A percentile compares a stretch with the other conserved stretches of the same genome.
These are phyloP conservation scores for Graphium sp. DNA, from an alignment of 2,329 filamentous ascomycete genomes.

Conservation along the genomic window DNA sequence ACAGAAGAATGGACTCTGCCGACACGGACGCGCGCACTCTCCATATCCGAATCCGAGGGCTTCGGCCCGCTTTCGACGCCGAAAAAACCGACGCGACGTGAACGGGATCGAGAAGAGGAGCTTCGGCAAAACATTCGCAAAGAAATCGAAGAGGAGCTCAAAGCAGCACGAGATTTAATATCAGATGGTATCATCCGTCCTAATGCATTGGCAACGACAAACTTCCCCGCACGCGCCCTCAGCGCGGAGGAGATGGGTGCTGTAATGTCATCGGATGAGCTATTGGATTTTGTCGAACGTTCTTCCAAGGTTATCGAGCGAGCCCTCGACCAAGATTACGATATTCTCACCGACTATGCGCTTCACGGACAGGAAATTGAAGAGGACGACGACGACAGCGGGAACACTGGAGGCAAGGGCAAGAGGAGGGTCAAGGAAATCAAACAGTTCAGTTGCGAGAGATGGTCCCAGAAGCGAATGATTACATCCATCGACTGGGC, in stretches of 20 bases:
- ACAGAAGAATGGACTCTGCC: conserved; percentile 53
- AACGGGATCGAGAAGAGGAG: conserved; percentile 75
- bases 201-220: conserved; percentile 20
- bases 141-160: conserved; percentile 87
- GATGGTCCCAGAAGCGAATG: conserved; percentile 96
- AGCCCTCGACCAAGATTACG: conserved; percentile 88
- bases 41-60: conserved; percentile 49
- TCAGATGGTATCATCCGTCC: conserved; percentile 29
- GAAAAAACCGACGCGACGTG: conserved; percentile 63
- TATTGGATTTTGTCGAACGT: conserved; percentile 85
- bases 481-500: conserved; percentile 93
- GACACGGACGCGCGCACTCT: conserved; percentile 32
- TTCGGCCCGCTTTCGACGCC: conserved; percentile 37
- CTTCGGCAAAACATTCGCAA: conserved; percentile 67
- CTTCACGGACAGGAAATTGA: conserved; percentile 59
- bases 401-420: conserved; percentile 53
- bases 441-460: conserved; percentile 83
- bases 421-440: conserved; percentile 70
- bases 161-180: conserved; percentile 47
- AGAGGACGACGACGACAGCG: conserved; percentile 66
- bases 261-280: conserved; percentile 82
- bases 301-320: conserved; percentile 96
- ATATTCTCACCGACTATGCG: conserved; percentile 89
- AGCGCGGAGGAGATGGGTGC: conserved; percentile 76
- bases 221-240: conserved; percentile 66